Percentiles rank a stretch among this genome's conserved stretches.
Conservation (phyloP, 2,329 filamentous ascomycete genomes). For the Akanthomyces lecanii region DNA sequence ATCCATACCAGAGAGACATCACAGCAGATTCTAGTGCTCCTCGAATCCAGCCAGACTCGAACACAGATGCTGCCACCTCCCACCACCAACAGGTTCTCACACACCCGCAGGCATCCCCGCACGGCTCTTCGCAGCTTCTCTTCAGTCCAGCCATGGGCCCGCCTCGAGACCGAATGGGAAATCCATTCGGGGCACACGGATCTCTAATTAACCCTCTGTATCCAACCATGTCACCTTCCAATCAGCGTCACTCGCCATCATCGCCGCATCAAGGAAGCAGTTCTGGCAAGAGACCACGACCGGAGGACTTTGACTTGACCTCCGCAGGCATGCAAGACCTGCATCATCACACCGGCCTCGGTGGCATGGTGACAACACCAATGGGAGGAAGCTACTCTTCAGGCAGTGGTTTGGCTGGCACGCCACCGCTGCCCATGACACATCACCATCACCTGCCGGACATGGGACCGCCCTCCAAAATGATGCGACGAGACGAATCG, state of each 20-base stretch:
- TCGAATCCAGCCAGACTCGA: conserved; percentile 14
- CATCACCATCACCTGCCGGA: conserved; percentile 77
- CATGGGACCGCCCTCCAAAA: conserved; percentile 64
- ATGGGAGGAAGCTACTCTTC: conserved; percentile 49
- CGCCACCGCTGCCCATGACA: conserved; percentile 22
- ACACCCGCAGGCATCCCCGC: conserved; percentile 17
- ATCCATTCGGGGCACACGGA: conserved; percentile 48
- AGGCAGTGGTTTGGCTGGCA: conserved; percentile 22
- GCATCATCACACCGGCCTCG: conserved; percentile 52
- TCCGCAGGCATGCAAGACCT: conserved; percentile 48
- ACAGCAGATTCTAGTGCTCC: conserved; percentile 10
- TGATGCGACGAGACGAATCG: conserved; percentile 57
- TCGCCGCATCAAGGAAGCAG: conserved; percentile 31
- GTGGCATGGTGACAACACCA: conserved; percentile 50
- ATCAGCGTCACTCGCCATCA: conserved; percentile 26
- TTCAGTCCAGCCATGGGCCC: conserved; percentile 41
- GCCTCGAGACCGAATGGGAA: conserved; percentile 49
- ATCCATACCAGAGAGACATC: conserved; percentile 14
- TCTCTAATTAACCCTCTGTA: conserved; percentile 51
- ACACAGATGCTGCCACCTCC: not conserved
- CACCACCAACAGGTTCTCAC: conserved; percentile 12
- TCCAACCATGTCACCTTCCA: conserved; percentile 43
- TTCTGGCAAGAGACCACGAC: conserved; percentile 47
- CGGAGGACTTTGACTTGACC: conserved; percentile 56
- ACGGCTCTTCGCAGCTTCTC: conserved; percentile 14